phyloP scores from a whole-genome alignment of 495 filamentous ascomycete genomes.

The Venustampulla echinocandica region DNA sequence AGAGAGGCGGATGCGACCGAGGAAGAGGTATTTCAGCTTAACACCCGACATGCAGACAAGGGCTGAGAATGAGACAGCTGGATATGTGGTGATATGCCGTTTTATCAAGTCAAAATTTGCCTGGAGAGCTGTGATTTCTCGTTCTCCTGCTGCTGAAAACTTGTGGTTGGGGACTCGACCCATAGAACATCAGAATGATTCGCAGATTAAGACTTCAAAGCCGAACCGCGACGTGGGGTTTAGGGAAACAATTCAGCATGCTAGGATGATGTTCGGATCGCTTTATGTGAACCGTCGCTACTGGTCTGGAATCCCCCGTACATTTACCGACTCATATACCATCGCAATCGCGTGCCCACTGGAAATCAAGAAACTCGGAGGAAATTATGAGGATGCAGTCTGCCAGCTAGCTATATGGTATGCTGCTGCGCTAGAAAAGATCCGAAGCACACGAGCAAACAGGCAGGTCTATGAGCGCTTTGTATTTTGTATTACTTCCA shows the following conservation, averaged over 20 bases:
- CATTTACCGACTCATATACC: too few relatives aligned
- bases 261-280: not conserved
- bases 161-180: not conserved
- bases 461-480: not conserved
- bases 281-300: not conserved
- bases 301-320: not conserved
- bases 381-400: constrained; percentile 3
- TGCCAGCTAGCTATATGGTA: constrained; percentile 1
- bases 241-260: not conserved
- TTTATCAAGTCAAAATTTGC: not conserved
- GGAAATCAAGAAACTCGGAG: constrained; percentile 1
- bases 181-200: not conserved
- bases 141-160: not conserved
- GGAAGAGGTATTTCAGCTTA: not conserved
- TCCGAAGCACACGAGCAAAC: not conserved
- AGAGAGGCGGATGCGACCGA: not conserved
- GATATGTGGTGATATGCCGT: not conserved
- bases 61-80: constrained; percentile 1
- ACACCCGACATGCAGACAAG: constrained; percentile 3
- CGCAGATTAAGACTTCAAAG: not conserved
- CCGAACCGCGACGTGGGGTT: not conserved
- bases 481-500: not conserved
- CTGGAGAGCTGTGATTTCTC: not conserved
- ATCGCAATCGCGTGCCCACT: not conserved
- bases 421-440: not conserved